Percentiles rank a stretch among this genome's conserved stretches.
These are phyloP conservation scores for Zizania palustris DNA, from an alignment of 202 grass and related monocot species.

Conservation along the genomic window DNA sequence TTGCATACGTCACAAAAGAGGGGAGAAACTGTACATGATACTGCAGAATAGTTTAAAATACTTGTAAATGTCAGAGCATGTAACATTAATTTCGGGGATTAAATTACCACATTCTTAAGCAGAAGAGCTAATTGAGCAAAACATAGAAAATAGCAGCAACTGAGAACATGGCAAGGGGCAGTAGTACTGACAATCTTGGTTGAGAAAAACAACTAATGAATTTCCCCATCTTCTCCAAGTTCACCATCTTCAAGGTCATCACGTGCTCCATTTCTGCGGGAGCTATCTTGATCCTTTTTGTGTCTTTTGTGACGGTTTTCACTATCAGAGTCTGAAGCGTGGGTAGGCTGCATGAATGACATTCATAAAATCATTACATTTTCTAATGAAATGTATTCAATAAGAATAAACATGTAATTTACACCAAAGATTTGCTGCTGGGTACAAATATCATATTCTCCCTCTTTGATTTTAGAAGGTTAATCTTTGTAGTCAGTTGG, in stretches of 20 bases:
- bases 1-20: background rate
- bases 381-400: slow-evolving; percentile 1
- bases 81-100: slow-evolving; percentile 26
- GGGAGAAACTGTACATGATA: background rate
- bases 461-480: background rate
- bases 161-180: slow-evolving; percentile 40
- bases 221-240: slow-evolving; percentile 90
- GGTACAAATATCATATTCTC: slow-evolving; percentile 1
- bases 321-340: slow-evolving; percentile 86
- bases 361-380: slow-evolving; percentile 28
- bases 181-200: slow-evolving; percentile 50
- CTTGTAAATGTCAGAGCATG: slow-evolving; percentile 25
- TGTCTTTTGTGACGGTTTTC: slow-evolving; percentile 82
- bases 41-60: slow-evolving; percentile 17
- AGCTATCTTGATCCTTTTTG: slow-evolving; percentile 83
- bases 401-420: slow-evolving; percentile 19
- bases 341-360: slow-evolving; percentile 63
- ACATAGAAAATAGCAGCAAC: slow-evolving; percentile 34
- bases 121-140: slow-evolving; percentile 8
- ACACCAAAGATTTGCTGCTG: background rate
- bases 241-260: slow-evolving; percentile 98
- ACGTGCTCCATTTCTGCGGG: slow-evolving; percentile 58
- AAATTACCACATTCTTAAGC: slow-evolving; percentile 35
- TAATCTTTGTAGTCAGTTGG: background rate
- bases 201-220: slow-evolving; percentile 55